Conservation (phyloP, 345 rosid species). For the Psidium guajava region DNA sequence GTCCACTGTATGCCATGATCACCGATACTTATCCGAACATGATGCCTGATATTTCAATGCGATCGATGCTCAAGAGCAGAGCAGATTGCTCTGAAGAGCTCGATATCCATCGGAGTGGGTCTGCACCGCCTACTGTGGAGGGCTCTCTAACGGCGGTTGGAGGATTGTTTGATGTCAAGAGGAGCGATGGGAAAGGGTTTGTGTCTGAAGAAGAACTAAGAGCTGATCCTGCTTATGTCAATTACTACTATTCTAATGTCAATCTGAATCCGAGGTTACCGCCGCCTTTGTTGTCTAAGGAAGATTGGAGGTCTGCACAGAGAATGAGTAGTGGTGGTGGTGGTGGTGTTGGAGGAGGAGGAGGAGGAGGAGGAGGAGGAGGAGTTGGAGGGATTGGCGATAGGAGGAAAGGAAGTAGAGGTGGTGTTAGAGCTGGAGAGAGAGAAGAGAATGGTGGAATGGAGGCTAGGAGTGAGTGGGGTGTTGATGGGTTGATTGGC, state of each 20-base stretch:
- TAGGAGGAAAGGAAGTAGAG: constrained; percentile 33
- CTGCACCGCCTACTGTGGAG: constrained; percentile 92
- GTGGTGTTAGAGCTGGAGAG: constrained; percentile 34
- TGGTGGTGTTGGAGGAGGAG: not conserved
- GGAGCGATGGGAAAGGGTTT: constrained; percentile 20
- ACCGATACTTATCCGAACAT: constrained; percentile 28
- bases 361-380: not conserved
- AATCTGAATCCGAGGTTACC: constrained; percentile 88
- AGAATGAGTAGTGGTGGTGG: constrained; percentile 36
- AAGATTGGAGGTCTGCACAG: constrained; percentile 74
- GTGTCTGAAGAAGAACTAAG: constrained; percentile 62
- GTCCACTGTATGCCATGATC: constrained; percentile 9
- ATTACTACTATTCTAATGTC: constrained; percentile 64
- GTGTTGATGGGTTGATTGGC: constrained; percentile 80
- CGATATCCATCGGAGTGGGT: constrained; percentile 69
- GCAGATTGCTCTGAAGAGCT: constrained; percentile 37
- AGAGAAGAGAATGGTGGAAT: constrained; percentile 27
- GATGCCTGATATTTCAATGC: constrained; percentile 39
- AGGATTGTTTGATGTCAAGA: constrained; percentile 35
- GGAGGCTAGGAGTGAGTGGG: constrained; percentile 55
- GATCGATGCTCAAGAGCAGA: constrained; percentile 34
- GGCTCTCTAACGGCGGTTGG: constrained; percentile 69
- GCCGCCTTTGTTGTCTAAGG: constrained; percentile 76
- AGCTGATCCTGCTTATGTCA: constrained; percentile 68
- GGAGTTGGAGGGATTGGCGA: constrained; percentile 45